phyloP scores from a whole-genome alignment of 2,329 filamentous ascomycete genomes.

The Thermoascus crustaceus region DNA sequence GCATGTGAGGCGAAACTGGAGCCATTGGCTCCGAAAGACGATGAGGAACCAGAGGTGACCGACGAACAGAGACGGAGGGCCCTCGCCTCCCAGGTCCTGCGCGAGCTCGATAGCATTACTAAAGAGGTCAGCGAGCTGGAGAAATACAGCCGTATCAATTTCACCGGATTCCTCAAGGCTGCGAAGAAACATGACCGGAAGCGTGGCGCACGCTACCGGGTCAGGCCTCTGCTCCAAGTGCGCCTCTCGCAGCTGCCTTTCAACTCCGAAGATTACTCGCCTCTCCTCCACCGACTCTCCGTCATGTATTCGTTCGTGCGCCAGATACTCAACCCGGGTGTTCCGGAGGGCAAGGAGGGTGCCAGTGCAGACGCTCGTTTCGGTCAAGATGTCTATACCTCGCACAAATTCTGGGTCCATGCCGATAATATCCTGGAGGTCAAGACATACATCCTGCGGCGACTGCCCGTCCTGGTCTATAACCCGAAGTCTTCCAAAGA shows the following conservation, averaged over 20 bases:
- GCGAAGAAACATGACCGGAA: constrained; percentile 98
- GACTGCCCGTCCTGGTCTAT: constrained; percentile 84
- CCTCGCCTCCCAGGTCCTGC: constrained; percentile 62
- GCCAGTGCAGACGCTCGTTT: constrained; percentile 38
- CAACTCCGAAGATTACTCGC: constrained; percentile 90
- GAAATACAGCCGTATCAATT: constrained; percentile 93
- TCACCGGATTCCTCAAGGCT: constrained; percentile 95
- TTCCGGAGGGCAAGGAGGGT: constrained; percentile 46
- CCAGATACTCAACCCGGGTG: constrained; percentile 53
- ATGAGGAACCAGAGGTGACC: constrained; percentile 24
- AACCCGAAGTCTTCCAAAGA: constrained; percentile 78
- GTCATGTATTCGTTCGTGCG: constrained; percentile 94
- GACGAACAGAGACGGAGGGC: constrained; percentile 37
- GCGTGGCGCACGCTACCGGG: constrained; percentile 74
- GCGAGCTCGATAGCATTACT: constrained; percentile 77
- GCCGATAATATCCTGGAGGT: constrained; percentile 92
- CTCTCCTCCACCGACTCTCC: constrained; percentile 77
- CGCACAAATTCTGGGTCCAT: constrained; percentile 96
- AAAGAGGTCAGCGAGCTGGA: constrained; percentile 89
- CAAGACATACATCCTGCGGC: constrained; percentile 88
- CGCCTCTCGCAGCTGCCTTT: constrained; percentile 82
- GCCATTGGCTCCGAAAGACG: constrained; percentile 39
- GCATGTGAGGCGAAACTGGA: constrained; percentile 59
- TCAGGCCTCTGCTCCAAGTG: constrained; percentile 85
- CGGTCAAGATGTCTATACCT: constrained; percentile 63